These are phyloP conservation scores for Yamadazyma membranifaciens DNA, from an alignment of 1,139 yeast genomes.

Conservation along the genomic window DNA sequence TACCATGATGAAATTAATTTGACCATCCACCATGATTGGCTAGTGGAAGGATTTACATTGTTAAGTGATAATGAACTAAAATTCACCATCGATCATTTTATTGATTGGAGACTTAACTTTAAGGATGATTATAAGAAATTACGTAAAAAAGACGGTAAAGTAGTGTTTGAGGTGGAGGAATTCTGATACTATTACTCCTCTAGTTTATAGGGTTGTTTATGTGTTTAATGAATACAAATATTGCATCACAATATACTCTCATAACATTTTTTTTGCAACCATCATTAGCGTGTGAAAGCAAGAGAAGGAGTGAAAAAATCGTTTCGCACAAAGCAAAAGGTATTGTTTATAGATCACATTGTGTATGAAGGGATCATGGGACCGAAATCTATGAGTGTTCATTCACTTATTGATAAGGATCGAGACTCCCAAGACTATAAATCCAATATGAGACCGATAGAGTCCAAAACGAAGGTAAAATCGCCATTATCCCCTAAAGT, in stretches of 20 bases:
- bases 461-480: background rate
- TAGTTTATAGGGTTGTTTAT: too few species aligned
- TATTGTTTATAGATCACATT: constrained; percentile 4
- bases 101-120: constrained; percentile 42
- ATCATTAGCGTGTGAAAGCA: constrained; percentile 1
- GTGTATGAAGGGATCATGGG: constrained; percentile 5
- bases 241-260: background rate
- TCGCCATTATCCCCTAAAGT: background rate
- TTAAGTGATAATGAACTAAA: constrained; percentile 28
- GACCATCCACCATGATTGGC: constrained; percentile 28
- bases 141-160: constrained; percentile 32
- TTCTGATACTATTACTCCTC: constrained; percentile 19
- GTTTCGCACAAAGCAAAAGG: constrained; percentile 1
- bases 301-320: background rate
- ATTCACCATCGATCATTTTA: constrained; percentile 28
- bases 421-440: constrained; percentile 7
- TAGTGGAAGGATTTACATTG: constrained; percentile 31
- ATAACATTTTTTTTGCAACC: background rate
- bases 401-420: constrained; percentile 25
- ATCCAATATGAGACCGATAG: background rate
- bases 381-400: constrained; percentile 26
- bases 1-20: constrained; percentile 37
- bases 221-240: background rate
- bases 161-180: constrained; percentile 38
- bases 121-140: constrained; percentile 25